Percentiles rank a stretch among this genome's conserved stretches.
Conservation (phyloP, 2,329 filamentous ascomycete species). For the Chaetomiaceae sp. region DNA sequence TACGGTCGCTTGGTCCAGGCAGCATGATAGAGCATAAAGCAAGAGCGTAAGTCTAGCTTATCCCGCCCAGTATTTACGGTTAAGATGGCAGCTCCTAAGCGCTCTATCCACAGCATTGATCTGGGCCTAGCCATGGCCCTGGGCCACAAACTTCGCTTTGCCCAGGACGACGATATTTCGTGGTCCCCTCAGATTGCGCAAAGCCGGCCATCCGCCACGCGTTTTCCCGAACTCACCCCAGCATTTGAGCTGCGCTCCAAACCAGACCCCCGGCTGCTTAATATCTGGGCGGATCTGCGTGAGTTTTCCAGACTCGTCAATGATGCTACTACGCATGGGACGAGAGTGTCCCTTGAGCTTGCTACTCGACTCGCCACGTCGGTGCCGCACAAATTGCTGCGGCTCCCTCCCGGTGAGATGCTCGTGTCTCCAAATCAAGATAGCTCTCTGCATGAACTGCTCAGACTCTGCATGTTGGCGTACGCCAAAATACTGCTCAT, state of each 20-base stretch:
- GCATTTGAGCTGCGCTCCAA: neutral
- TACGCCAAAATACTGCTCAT: slow-evolving; percentile 14
- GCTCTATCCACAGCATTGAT: slow-evolving; percentile 6
- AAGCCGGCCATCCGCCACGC: neutral
- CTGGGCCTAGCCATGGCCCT: slow-evolving; percentile 12
- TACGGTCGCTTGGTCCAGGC: neutral
- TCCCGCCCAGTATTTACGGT: neutral
- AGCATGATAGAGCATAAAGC: slow-evolving; percentile 5
- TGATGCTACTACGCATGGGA: neutral
- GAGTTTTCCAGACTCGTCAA: slow-evolving; percentile 11
- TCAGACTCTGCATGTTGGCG: slow-evolving; percentile 14
- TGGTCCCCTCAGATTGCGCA: slow-evolving; percentile 13
- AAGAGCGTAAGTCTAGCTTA: neutral
- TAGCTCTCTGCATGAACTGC: slow-evolving; percentile 4
- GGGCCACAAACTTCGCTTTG: slow-evolving; percentile 6
- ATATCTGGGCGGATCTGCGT: slow-evolving; percentile 19
- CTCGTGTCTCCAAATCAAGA: neutral
- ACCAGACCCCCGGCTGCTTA: slow-evolving; percentile 10
- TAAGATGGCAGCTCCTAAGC: neutral
- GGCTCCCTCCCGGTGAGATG: neutral
- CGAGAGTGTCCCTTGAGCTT: neutral
- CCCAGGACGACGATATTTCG: neutral
- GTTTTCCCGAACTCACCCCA: slow-evolving; percentile 2
- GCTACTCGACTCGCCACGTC: neutral
- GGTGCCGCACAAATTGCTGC: slow-evolving; percentile 5